A percentile compares a stretch with the other conserved stretches of the same genome.
These are phyloP conservation scores for Botrytis hyacinthi DNA, from an alignment of 2,329 filamentous ascomycete species.

Conservation along the genomic window DNA sequence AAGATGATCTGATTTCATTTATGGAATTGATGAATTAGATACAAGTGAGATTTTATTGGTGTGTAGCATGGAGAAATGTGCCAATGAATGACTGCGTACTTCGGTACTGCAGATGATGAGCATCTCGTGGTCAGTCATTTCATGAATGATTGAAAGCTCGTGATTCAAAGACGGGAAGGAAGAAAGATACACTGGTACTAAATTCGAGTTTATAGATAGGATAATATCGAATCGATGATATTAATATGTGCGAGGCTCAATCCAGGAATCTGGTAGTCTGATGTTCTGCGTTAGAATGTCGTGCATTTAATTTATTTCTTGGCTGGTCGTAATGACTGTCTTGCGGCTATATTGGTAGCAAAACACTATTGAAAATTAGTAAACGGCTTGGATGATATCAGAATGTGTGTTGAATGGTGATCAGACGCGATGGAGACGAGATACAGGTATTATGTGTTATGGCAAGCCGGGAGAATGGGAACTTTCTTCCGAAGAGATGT, in stretches of 20 bases:
- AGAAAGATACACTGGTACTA: neutral
- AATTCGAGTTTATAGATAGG: neutral
- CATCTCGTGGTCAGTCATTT: constrained; percentile 2
- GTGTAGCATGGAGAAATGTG: neutral
- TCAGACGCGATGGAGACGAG: neutral
- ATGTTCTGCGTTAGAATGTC: constrained; percentile 9
- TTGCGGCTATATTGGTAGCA: neutral
- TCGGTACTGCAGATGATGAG: neutral
- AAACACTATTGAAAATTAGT: neutral
- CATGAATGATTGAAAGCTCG: constrained; percentile 3
- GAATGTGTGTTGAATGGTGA: neutral
- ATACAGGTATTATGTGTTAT: neutral
- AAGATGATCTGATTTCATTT: neutral
- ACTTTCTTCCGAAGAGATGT: neutral
- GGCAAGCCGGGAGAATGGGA: neutral
- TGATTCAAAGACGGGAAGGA: constrained; percentile 10
- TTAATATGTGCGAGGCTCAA: constrained; percentile 10
- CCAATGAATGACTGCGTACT: constrained; percentile 2
- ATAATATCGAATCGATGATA: constrained; percentile 2
- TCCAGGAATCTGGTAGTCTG: constrained; percentile 14
- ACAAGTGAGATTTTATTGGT: neutral
- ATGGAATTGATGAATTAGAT: neutral
- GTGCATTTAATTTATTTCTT: constrained; percentile 14
- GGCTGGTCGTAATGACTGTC: constrained; percentile 1
- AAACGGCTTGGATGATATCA: constrained; percentile 1